Evolutionary conservation across 768 basidiomycete species (phyloP).

Genomic region (Tubosaeta sp.): DNA sequence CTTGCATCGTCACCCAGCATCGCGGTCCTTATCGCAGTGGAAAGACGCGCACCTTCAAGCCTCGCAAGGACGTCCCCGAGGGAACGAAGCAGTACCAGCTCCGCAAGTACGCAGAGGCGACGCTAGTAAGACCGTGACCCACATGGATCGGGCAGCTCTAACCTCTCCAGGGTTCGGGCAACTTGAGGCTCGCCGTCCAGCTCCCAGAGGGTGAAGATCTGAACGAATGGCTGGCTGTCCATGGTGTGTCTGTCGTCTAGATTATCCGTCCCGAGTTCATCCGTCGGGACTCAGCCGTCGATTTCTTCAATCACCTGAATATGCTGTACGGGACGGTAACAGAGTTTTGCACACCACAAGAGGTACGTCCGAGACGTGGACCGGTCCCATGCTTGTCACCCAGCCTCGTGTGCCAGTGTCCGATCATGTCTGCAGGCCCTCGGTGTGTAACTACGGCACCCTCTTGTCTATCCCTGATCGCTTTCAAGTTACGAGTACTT

Average conservation of each 20-base stretch:
- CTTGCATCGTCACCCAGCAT: constrained; percentile 6
- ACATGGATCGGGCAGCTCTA: too few species aligned
- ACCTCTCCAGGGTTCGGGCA: constrained; percentile 78
- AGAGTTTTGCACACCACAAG: constrained; percentile 93
- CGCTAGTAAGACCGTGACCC: constrained; percentile 49
- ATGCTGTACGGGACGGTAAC: constrained; percentile 99
- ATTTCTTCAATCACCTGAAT: constrained; percentile 99
- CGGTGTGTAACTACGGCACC: constrained; percentile 46
- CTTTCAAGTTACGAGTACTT: constrained; percentile 83
- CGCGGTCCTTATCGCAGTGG: constrained; percentile 45
- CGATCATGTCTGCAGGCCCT: constrained; percentile 96
- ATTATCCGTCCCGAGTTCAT: not conserved
- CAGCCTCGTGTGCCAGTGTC: constrained; percentile 51
- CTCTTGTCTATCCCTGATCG: constrained; percentile 1
- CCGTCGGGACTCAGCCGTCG: constrained; percentile 65
- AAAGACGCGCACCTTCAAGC: constrained; percentile 94
- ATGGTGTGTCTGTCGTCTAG: constrained; percentile 53
- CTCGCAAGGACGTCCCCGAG: constrained; percentile 90
- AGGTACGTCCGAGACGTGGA: constrained; percentile 46
- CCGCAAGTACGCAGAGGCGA: constrained; percentile 97
- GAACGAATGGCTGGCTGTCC: constrained; percentile 99
- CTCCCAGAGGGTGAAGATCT: constrained; percentile 95
- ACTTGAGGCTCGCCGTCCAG: constrained; percentile 86
- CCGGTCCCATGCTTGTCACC: constrained; percentile 6
- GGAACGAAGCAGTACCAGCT: constrained; percentile 98